Evolutionary conservation across 768 basidiomycete species (phyloP).

Genomic region (Zangia roseola): DNA sequence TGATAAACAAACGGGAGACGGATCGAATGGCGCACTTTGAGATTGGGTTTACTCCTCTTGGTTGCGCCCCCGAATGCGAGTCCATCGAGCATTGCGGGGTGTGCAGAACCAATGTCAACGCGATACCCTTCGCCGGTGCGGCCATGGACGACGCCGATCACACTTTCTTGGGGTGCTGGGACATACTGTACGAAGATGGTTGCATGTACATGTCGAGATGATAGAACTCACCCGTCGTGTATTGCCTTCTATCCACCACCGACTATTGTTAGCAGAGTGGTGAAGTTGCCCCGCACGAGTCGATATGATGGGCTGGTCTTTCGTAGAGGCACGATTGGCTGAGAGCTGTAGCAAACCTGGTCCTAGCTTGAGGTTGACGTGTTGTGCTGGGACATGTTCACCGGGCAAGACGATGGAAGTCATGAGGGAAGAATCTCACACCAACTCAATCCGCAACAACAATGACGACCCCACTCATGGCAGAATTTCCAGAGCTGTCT

Average conservation of each 20-base stretch:
- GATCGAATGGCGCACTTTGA: constrained; percentile 59
- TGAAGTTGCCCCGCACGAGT: constrained; percentile 71
- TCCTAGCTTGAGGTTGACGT: constrained; percentile 81
- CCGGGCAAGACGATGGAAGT: constrained; percentile 72
- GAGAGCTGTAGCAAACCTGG: constrained; percentile 69
- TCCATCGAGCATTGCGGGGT: constrained; percentile 80
- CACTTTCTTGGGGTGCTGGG: constrained; percentile 85
- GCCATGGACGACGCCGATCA: constrained; percentile 79
- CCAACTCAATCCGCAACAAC: constrained; percentile 4
- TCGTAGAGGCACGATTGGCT: constrained; percentile 25
- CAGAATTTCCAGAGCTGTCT: constrained; percentile 73
- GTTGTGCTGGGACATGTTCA: constrained; percentile 69
- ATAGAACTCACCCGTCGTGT: constrained; percentile 69
- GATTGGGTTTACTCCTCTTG: constrained; percentile 89
- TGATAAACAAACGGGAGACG: constrained; percentile 3
- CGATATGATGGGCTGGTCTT: constrained; percentile 39
- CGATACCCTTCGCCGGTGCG: constrained; percentile 88
- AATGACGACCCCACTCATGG: constrained; percentile 43
- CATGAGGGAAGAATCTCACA: constrained; percentile 35
- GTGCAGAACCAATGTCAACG: constrained; percentile 91
- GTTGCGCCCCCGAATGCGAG: constrained; percentile 96
- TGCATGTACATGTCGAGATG: not conserved
- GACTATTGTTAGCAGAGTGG: constrained; percentile 68
- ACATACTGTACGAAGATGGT: constrained; percentile 62
- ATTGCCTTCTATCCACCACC: constrained; percentile 89